Evolutionary conservation across 768 basidiomycete genomes (phyloP).

Genomic region (Russula lepida): DNA sequence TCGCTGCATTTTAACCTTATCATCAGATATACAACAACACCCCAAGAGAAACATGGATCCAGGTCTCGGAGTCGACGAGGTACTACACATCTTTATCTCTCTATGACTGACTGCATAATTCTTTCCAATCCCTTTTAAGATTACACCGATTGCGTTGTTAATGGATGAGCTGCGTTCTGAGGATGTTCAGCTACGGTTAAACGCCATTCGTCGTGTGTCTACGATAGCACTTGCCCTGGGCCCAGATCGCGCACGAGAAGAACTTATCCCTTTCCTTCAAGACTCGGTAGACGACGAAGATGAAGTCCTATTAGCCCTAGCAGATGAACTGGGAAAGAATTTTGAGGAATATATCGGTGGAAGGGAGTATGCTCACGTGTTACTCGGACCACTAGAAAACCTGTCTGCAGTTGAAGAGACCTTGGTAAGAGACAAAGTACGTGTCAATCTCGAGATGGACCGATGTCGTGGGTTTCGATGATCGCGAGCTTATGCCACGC

Average conservation of each 20-base stretch:
- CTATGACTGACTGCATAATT: background rate
- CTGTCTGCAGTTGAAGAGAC: constrained; percentile 97
- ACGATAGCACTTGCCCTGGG: constrained; percentile 97
- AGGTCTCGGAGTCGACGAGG: constrained; percentile 60
- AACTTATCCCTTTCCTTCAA: constrained; percentile 93
- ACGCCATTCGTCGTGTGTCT: constrained; percentile 94
- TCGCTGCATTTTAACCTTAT: background rate
- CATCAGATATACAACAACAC: background rate
- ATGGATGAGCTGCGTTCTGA: constrained; percentile 98
- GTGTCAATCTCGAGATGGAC: constrained; percentile 11
- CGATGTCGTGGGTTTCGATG: background rate
- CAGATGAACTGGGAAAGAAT: constrained; percentile 86
- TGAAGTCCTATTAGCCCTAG: constrained; percentile 90
- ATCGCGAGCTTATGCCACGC: constrained; percentile 7
- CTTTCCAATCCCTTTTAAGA: constrained; percentile 33
- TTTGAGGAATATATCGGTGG: constrained; percentile 97
- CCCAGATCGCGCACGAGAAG: constrained; percentile 88
- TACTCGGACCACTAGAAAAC: constrained; percentile 90
- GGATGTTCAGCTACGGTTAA: constrained; percentile 91
- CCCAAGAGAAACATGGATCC: constrained; percentile 24
- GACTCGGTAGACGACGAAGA: constrained; percentile 99
- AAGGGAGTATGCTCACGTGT: constrained; percentile 71
- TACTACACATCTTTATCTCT: constrained; percentile 30
- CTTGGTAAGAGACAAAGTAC: constrained; percentile 92
- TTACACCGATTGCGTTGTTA: constrained; percentile 91